These are phyloP conservation scores for Leishmania gerbilli DNA, from an alignment of 208 protist species.

Conservation along the genomic window DNA sequence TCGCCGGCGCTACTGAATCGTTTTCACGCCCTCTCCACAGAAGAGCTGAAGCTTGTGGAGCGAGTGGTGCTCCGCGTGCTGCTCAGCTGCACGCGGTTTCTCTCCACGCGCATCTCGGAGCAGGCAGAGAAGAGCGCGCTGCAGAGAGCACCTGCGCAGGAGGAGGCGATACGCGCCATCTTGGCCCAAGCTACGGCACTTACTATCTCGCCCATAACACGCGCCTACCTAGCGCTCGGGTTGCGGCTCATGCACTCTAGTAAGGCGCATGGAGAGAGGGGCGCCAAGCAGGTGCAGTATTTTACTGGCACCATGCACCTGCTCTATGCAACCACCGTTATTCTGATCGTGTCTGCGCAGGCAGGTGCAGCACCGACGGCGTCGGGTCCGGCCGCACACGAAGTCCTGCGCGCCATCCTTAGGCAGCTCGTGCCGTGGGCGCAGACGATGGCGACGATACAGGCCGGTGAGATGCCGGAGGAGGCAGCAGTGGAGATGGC, in stretches of 20 bases:
- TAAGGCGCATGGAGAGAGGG: not conserved
- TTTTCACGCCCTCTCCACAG: not conserved
- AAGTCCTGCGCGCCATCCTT: not conserved
- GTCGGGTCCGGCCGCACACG: not conserved
- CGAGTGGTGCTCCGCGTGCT: constrained; percentile 17
- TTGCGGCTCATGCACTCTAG: not conserved
- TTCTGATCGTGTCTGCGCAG: not conserved
- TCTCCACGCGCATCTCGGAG: constrained; percentile 1
- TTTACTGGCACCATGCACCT: not conserved
- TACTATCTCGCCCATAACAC: not conserved
- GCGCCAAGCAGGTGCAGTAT: not conserved
- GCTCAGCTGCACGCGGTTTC: constrained; percentile 25
- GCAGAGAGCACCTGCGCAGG: not conserved
- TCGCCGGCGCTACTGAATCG: not conserved
- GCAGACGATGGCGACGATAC: constrained; percentile 2
- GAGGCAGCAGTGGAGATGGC: constrained; percentile 12
- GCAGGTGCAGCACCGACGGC: not conserved
- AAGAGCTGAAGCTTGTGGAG: constrained; percentile 17
- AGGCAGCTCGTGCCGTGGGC: constrained; percentile 6
- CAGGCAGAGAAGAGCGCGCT: not conserved
- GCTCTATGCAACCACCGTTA: not conserved
- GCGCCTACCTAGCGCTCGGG: constrained; percentile 1
- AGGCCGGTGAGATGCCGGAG: not conserved
- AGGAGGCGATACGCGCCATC: not conserved
- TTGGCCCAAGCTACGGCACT: constrained; percentile 4